Percentiles rank a stretch among this genome's conserved stretches.
Evolutionary conservation across 2,329 filamentous ascomycete genomes (phyloP).

Genomic region (Aspergillus fructus): DNA sequence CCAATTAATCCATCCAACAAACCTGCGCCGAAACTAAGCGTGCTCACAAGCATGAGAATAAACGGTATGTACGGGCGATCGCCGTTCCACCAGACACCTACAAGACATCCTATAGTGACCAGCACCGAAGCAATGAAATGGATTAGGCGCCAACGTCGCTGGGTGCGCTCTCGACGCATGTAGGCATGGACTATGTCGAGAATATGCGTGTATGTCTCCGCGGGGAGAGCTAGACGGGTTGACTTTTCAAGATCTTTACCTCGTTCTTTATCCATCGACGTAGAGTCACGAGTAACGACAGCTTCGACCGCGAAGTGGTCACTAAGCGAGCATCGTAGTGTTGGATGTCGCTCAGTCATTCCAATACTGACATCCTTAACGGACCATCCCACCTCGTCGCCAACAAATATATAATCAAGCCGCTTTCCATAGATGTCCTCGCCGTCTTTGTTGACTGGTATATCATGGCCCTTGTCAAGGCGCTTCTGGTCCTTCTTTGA

Average conservation of each 20-base stretch:
- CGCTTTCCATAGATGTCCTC: conserved; percentile 76
- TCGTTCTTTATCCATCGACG: not conserved
- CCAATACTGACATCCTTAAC: conserved; percentile 76
- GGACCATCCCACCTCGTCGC: conserved; percentile 63
- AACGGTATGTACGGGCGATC: conserved; percentile 71
- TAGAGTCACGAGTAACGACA: conserved; percentile 57
- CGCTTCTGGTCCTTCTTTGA: conserved; percentile 66
- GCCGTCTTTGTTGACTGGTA: conserved; percentile 63
- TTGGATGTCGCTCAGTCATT: conserved; percentile 79
- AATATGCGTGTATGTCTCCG: conserved; percentile 67
- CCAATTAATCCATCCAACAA: conserved; percentile 83
- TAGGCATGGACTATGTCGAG: conserved; percentile 70
- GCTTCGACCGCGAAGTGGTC: conserved; percentile 93
- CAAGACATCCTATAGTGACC: conserved; percentile 70
- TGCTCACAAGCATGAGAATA: conserved; percentile 74
- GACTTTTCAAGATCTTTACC: not conserved
- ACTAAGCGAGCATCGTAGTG: conserved; percentile 79
- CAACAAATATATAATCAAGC: conserved; percentile 91
- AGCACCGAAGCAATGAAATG: conserved; percentile 72
- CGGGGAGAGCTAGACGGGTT: conserved; percentile 38
- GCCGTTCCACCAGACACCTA: conserved; percentile 79
- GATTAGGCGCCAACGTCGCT: conserved; percentile 67
- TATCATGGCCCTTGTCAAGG: conserved; percentile 64
- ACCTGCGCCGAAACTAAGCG: conserved; percentile 72
- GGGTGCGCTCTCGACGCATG: conserved; percentile 65